Evolutionary conservation across 495 filamentous ascomycete genomes (phyloP).

Genomic region (Xylaria longipes): DNA sequence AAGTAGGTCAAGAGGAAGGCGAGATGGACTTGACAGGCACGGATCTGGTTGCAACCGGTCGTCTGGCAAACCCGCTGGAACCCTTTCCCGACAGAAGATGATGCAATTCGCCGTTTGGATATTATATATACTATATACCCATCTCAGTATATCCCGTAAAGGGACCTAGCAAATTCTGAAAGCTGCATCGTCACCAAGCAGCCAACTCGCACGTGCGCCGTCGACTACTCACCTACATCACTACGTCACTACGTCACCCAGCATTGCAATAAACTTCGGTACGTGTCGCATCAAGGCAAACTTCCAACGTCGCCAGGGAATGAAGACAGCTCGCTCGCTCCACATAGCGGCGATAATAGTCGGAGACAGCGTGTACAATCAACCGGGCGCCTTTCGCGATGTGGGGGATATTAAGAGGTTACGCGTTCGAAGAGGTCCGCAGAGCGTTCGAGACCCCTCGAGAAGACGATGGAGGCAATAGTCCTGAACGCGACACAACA

Average conservation of each 20-base stretch:
- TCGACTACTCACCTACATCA: neutral
- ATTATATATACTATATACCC: neutral
- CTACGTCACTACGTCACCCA: neutral
- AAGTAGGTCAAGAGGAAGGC: neutral
- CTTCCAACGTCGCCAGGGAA: too few species aligned
- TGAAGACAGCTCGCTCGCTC: neutral
- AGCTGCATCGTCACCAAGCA: neutral
- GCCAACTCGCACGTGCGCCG: neutral
- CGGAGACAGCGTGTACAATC: neutral
- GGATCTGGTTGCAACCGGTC: neutral
- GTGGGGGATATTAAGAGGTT: neutral
- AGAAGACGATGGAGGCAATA: neutral
- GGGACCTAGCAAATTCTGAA: neutral
- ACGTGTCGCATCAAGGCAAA: neutral
- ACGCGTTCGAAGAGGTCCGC: neutral
- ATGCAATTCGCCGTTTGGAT: neutral
- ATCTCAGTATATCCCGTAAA: neutral
- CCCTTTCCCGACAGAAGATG: neutral
- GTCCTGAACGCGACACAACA: neutral
- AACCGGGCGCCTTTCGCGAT: neutral
- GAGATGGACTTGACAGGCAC: neutral
- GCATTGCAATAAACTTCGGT: neutral
- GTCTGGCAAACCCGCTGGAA: neutral
- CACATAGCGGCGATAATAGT: neutral
- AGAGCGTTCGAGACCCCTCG: neutral